A percentile compares a stretch with the other conserved stretches of the same genome.
Evolutionary conservation across 2,329 filamentous ascomycete species (phyloP).

Genomic region (Penicillium corylophilum): DNA sequence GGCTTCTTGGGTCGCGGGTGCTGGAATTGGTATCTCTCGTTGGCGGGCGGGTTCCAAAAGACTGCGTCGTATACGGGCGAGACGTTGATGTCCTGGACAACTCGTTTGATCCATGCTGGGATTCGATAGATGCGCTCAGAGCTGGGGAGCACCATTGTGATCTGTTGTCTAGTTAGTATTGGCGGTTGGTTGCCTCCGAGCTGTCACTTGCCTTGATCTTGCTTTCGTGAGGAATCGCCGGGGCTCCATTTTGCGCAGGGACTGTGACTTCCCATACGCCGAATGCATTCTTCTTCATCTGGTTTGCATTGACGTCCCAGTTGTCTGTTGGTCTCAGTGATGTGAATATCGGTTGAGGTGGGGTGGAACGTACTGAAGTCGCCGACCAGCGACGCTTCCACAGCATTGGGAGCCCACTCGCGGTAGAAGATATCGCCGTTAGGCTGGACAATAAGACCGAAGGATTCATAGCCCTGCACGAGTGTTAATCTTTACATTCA

Average conservation of each 20-base stretch:
- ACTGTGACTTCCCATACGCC: conserved; percentile 84
- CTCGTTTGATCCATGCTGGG: conserved; percentile 95
- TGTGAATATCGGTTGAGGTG: background rate
- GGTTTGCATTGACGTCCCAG: conserved; percentile 80
- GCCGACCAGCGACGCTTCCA: conserved; percentile 80
- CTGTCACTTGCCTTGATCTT: conserved; percentile 76
- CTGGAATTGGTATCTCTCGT: conserved; percentile 80
- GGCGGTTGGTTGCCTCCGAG: background rate
- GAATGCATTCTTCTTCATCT: conserved; percentile 82
- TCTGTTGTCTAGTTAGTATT: conserved; percentile 49
- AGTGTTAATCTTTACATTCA: background rate
- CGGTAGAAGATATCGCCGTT: conserved; percentile 86
- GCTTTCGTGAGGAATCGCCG: conserved; percentile 85
- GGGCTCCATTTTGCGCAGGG: conserved; percentile 69
- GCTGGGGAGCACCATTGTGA: conserved; percentile 75
- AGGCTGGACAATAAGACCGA: conserved; percentile 76
- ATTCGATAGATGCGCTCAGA: conserved; percentile 83
- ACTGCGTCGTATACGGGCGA: conserved; percentile 92
- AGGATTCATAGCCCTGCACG: conserved; percentile 75
- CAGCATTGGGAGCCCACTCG: conserved; percentile 94
- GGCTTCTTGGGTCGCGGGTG: conserved; percentile 80
- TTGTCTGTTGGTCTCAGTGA: conserved; percentile 58
- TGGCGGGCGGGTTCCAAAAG: conserved; percentile 89
- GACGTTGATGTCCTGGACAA: conserved; percentile 86
- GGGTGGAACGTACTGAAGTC: conserved; percentile 73